A percentile compares a stretch with the other conserved stretches of the same genome.
These are phyloP conservation scores for Dryas integrifolia DNA, from an alignment of 331 rosid species.

Conservation along the genomic window DNA sequence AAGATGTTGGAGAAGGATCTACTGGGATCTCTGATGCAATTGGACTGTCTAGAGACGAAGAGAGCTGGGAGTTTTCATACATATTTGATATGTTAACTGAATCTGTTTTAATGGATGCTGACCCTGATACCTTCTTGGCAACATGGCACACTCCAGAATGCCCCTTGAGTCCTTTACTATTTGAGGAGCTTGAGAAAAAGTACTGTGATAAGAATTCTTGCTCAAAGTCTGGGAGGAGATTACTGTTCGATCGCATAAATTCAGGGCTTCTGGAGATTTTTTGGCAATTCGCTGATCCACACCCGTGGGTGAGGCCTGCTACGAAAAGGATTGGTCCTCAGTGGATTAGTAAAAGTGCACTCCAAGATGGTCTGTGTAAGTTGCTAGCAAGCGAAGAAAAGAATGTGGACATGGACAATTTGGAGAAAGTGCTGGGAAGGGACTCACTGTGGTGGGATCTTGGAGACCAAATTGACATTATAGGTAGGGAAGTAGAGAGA, in stretches of 20 bases:
- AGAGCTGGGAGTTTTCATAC: slow-evolving; percentile 72
- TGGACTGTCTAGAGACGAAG: slow-evolving; percentile 34
- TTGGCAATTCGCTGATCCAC: slow-evolving; percentile 37
- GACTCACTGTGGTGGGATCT: slow-evolving; percentile 63
- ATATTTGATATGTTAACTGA: slow-evolving; percentile 48
- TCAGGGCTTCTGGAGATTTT: slow-evolving; percentile 46
- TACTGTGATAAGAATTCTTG: slow-evolving; percentile 36
- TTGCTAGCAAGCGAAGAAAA: slow-evolving; percentile 47
- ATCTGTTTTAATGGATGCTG: slow-evolving; percentile 47
- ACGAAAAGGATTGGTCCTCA: slow-evolving; percentile 25
- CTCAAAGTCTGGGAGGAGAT: slow-evolving; percentile 57
- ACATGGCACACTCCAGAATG: slow-evolving; percentile 50
- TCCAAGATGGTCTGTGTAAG: slow-evolving; percentile 40
- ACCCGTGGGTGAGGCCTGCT: slow-evolving; percentile 48
- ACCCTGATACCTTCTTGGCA: slow-evolving; percentile 36
- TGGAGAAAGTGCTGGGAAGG: slow-evolving; percentile 45
- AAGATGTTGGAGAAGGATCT: slow-evolving; percentile 56
- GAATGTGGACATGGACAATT: slow-evolving; percentile 40
- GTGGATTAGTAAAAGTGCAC: slow-evolving; percentile 35
- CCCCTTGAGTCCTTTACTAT: slow-evolving; percentile 51
- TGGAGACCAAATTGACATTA: slow-evolving; percentile 52
- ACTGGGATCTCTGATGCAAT: slow-evolving; percentile 23
- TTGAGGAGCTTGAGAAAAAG: slow-evolving; percentile 68
- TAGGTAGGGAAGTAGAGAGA: slow-evolving; percentile 66
- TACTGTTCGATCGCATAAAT: slow-evolving; percentile 76